Percentiles rank a stretch among this genome's conserved stretches.
These are phyloP conservation scores for Annulohypoxylon maeteangense DNA, from an alignment of 495 filamentous ascomycete genomes.

Conservation along the genomic window DNA sequence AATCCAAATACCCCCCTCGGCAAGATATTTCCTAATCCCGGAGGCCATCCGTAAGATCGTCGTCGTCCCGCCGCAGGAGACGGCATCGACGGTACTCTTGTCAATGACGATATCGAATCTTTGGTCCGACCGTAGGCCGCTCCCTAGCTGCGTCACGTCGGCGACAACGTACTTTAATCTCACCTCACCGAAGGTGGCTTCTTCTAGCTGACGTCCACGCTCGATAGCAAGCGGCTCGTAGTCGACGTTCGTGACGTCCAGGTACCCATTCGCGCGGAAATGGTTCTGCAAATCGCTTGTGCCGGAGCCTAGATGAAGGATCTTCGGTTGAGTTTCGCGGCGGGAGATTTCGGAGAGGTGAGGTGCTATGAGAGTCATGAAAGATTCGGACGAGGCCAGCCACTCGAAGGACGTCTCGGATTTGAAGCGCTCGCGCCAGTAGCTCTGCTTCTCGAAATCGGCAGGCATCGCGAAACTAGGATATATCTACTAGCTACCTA, in stretches of 20 bases:
- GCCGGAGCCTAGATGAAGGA: conserved; percentile 55
- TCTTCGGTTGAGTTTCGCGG: conserved; percentile 12
- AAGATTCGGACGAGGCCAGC: conserved; percentile 49
- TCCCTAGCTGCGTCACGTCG: conserved; percentile 47
- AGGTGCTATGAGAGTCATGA: conserved; percentile 49
- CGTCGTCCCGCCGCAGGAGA: conserved; percentile 50
- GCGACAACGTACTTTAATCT: conserved; percentile 49
- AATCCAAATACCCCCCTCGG: conserved; percentile 50
- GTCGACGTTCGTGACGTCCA: conserved; percentile 55
- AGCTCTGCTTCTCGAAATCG: conserved; percentile 54
- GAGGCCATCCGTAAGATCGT: conserved; percentile 47
- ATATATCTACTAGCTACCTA: background rate
- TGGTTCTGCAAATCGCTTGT: conserved; percentile 56
- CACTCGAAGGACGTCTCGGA: conserved; percentile 55
- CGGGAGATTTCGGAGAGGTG: conserved; percentile 33
- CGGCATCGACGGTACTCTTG: conserved; percentile 56
- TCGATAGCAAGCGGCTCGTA: conserved; percentile 56
- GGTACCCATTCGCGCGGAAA: conserved; percentile 46
- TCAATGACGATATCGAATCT: conserved; percentile 52
- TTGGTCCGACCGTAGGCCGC: background rate
- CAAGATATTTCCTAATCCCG: conserved; percentile 40
- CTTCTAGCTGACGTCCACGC: conserved; percentile 48
- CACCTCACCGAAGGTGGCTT: conserved; percentile 49
- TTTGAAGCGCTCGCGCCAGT: conserved; percentile 54
- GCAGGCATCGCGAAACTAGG: conserved; percentile 21